These are phyloP conservation scores for Pinus taeda DNA, from an alignment of 75 land plant genomes.

Conservation along the genomic window DNA sequence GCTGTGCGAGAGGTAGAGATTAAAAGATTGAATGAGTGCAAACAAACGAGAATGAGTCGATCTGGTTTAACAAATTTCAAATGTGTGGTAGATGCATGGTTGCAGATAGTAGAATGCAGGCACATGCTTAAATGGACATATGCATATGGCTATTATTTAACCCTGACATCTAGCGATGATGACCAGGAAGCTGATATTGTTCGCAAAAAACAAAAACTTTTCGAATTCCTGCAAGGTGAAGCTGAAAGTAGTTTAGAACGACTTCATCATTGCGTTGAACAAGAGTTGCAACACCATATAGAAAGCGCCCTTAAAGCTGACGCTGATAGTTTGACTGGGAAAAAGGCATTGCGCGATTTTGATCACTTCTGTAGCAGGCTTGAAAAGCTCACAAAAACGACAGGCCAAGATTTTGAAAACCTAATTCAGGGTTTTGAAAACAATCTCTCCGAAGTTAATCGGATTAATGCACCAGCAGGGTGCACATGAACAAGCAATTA, in stretches of 20 bases:
- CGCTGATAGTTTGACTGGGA: too few relatives aligned
- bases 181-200: too few relatives aligned
- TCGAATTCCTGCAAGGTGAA: constrained; percentile 13
- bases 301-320: too few relatives aligned
- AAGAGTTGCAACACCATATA: constrained; percentile 30
- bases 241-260: constrained; percentile 37
- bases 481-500: too few relatives aligned
- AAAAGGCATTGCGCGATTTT: too few relatives aligned
- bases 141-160: background rate
- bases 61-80: background rate
- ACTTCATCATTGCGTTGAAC: constrained; percentile 36
- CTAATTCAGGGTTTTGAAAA: constrained; percentile 82
- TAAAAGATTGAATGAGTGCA: constrained; percentile 15
- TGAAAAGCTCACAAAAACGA: constrained; percentile 17
- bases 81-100: background rate
- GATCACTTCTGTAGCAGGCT: too few relatives aligned
- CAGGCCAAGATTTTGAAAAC: constrained; percentile 91
- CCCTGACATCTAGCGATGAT: constrained; percentile 8
- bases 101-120: constrained; percentile 41
- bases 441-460: too few relatives aligned
- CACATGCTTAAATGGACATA: background rate
- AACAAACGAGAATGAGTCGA: background rate
- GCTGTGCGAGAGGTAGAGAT: constrained; percentile 12
- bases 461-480: too few relatives aligned
- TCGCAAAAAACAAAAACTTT: background rate